Evolutionary conservation across 495 filamentous ascomycete genomes (phyloP).

Genomic region (Xylaria castorea): DNA sequence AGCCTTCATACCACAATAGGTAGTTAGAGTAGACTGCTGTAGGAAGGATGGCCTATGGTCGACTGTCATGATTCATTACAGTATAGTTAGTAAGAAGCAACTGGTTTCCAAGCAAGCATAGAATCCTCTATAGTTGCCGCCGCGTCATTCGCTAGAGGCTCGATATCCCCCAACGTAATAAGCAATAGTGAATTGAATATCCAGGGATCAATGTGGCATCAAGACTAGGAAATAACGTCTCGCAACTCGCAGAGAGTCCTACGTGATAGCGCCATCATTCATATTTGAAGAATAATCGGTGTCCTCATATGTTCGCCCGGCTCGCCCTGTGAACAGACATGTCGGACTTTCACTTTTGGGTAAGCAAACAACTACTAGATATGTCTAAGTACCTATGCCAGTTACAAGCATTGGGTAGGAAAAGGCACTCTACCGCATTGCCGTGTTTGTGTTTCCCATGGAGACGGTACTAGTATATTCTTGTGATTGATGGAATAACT

Average conservation of each 20-base stretch:
- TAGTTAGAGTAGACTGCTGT: not conserved
- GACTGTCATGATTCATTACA: not conserved
- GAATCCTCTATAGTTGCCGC: not conserved
- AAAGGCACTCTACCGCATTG: not conserved
- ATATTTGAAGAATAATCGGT: conserved; percentile 18
- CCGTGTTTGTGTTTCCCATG: not conserved
- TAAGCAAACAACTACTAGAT: conserved; percentile 9
- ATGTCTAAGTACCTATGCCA: conserved; percentile 4
- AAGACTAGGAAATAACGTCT: not conserved
- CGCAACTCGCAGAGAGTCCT: not conserved
- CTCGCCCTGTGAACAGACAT: not conserved
- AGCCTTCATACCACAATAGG: not conserved
- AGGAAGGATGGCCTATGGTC: not conserved
- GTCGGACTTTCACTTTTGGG: conserved; percentile 24
- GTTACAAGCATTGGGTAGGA: not conserved
- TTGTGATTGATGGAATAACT: not conserved
- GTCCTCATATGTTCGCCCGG: conserved; percentile 17
- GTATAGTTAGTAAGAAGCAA: not conserved
- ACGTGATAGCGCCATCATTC: not conserved
- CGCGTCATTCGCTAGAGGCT: not conserved
- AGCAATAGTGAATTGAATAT: not conserved
- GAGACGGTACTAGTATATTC: not conserved
- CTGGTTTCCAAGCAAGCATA: not conserved
- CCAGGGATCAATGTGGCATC: not conserved
- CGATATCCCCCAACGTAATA: not conserved